Conservation (phyloP, 2,329 filamentous ascomycete genomes). For the Leptographium radiaticola region DNA sequence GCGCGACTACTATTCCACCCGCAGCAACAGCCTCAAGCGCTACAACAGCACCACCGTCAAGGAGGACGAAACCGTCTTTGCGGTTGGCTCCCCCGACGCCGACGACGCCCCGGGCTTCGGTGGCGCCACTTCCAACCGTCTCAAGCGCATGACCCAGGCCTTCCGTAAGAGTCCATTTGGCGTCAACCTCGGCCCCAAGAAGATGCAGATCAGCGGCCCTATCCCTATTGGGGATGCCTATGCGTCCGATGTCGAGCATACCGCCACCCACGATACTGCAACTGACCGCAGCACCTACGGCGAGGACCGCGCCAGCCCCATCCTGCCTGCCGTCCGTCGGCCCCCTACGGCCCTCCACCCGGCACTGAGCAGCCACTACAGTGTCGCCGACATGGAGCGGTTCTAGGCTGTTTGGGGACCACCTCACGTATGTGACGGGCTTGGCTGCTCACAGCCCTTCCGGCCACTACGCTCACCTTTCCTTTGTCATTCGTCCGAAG, state of each 20-base stretch:
- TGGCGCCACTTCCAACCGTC: conserved; percentile 1
- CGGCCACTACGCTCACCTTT: not conserved
- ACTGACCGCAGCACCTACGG: conserved; percentile 11
- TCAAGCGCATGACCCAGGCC: conserved; percentile 15
- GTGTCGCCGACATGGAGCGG: conserved; percentile 31
- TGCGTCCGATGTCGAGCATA: conserved; percentile 3
- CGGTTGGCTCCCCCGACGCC: too few relatives aligned
- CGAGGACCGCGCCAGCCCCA: conserved; percentile 35
- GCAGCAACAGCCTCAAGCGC: not conserved
- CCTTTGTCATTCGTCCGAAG: not conserved
- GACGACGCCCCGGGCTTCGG: not conserved
- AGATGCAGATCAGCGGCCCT: conserved; percentile 32
- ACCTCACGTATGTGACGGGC: not conserved
- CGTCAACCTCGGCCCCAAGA: conserved; percentile 17
- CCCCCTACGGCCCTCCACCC: conserved; percentile 48
- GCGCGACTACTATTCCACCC: conserved; percentile 23
- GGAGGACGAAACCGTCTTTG: conserved; percentile 16
- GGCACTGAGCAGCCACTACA: conserved; percentile 23
- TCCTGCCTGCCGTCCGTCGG: conserved; percentile 39
- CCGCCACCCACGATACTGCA: not conserved
- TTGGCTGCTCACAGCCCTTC: not conserved
- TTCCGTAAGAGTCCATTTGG: conserved; percentile 6
- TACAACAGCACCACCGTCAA: conserved; percentile 13
- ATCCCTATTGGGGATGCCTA: conserved; percentile 17
- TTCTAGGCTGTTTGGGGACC: conserved; percentile 21